phyloP scores from a whole-genome alignment of 164 flowering plant genomes.

The Tinospora cordifolia region DNA sequence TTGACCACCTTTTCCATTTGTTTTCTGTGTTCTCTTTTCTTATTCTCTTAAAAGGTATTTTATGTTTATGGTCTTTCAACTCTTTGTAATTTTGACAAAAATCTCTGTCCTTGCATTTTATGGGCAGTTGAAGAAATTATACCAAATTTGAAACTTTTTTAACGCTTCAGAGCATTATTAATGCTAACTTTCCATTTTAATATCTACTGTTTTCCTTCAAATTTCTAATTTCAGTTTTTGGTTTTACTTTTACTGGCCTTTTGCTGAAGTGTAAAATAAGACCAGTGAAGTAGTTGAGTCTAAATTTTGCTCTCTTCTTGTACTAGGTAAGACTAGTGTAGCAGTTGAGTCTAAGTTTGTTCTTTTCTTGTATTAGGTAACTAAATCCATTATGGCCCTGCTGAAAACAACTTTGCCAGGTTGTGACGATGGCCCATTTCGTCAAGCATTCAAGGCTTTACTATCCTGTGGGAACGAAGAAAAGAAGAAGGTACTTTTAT shows the following conservation, averaged over 20 bases:
- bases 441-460: constrained; percentile 73
- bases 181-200: too few species aligned
- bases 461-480: constrained; percentile 77
- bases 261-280: neutral
- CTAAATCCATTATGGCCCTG: constrained; percentile 65
- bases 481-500: constrained; percentile 55
- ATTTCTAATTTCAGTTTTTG: neutral
- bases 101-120: too few species aligned
- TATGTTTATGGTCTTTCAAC: too few species aligned
- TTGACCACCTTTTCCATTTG: too few species aligned
- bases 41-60: too few species aligned
- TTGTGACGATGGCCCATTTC: constrained; percentile 79
- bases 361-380: constrained; percentile 39
- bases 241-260: neutral
- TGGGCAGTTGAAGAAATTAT: too few species aligned
- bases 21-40: too few species aligned
- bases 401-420: constrained; percentile 63
- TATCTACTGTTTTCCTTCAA: too few species aligned
- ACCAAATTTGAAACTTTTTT: too few species aligned
- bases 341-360: constrained; percentile 6
- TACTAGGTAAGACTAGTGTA: constrained; percentile 27
- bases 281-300: neutral
- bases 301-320: constrained; percentile 13
- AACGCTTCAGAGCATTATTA: too few species aligned
- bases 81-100: too few species aligned